These are phyloP conservation scores for Prunus yedoensis DNA, from an alignment of 331 rosid species.

Conservation along the genomic window DNA sequence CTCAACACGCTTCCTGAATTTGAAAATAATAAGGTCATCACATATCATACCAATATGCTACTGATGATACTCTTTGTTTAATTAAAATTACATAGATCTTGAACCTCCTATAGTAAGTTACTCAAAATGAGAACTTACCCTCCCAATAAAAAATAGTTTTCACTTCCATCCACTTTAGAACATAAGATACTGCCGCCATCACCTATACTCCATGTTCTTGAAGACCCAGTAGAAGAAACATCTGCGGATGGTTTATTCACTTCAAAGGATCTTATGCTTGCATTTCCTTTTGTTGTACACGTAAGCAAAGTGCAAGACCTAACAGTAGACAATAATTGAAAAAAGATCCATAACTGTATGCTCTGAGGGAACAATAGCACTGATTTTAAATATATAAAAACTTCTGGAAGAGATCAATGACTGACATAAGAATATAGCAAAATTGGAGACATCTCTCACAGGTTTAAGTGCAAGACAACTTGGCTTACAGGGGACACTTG, in stretches of 20 bases:
- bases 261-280: constrained; percentile 60
- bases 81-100: constrained; percentile 14
- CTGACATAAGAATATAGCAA: neutral
- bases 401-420: neutral
- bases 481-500: neutral
- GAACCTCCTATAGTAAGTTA: constrained; percentile 5
- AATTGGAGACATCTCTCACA: neutral
- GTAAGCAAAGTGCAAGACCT: constrained; percentile 78
- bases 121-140: constrained; percentile 63
- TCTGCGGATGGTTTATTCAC: constrained; percentile 33
- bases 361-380: constrained; percentile 12
- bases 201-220: constrained; percentile 71
- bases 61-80: neutral
- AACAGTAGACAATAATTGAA: constrained; percentile 17
- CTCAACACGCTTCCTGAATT: constrained; percentile 82
- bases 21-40: constrained; percentile 16
- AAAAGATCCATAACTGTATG: constrained; percentile 14
- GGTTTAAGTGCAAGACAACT: neutral
- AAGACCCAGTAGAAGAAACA: constrained; percentile 36
- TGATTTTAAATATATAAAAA: neutral
- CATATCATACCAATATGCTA: constrained; percentile 13
- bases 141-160: constrained; percentile 74
- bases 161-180: constrained; percentile 74
- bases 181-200: constrained; percentile 59
- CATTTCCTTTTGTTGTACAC: constrained; percentile 74